A percentile compares a stretch with the other conserved stretches of the same genome.
phyloP scores from a whole-genome alignment of 371 early-diverging fungal genomes.

The Nematocida sp. region DNA sequence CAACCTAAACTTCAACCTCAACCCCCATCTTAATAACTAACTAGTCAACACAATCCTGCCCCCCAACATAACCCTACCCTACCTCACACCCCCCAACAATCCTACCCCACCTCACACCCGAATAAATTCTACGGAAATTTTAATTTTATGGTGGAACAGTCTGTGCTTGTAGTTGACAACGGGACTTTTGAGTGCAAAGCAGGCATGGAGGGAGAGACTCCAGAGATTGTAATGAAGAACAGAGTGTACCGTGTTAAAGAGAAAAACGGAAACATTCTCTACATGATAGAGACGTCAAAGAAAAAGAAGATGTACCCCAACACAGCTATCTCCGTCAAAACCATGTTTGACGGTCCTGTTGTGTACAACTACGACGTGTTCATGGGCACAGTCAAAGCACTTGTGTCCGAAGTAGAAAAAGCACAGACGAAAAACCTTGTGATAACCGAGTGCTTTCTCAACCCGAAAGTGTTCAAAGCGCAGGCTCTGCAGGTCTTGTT shows the following conservation, averaged over 20 bases:
- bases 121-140: background rate
- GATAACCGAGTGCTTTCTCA: slow-evolving; percentile 60
- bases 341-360: slow-evolving; percentile 63
- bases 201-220: slow-evolving; percentile 41
- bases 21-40: too few species aligned
- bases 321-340: slow-evolving; percentile 20
- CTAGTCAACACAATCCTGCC: too few species aligned
- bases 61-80: too few species aligned
- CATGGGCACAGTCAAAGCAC: slow-evolving; percentile 56
- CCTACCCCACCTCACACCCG: background rate
- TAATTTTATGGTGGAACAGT: slow-evolving; percentile 3
- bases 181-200: slow-evolving; percentile 62
- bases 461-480: slow-evolving; percentile 48
- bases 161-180: slow-evolving; percentile 59
- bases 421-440: slow-evolving; percentile 52
- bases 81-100: background rate
- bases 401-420: slow-evolving; percentile 55
- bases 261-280: slow-evolving; percentile 17
- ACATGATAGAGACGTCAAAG: slow-evolving; percentile 25
- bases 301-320: slow-evolving; percentile 39
- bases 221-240: slow-evolving; percentile 55
- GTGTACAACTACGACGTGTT: slow-evolving; percentile 60
- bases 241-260: slow-evolving; percentile 53
- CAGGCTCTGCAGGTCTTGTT: slow-evolving; percentile 55
- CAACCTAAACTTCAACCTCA: too few species aligned